phyloP scores from a whole-genome alignment of 495 filamentous ascomycete genomes.

The Penicillium roqueforti region DNA sequence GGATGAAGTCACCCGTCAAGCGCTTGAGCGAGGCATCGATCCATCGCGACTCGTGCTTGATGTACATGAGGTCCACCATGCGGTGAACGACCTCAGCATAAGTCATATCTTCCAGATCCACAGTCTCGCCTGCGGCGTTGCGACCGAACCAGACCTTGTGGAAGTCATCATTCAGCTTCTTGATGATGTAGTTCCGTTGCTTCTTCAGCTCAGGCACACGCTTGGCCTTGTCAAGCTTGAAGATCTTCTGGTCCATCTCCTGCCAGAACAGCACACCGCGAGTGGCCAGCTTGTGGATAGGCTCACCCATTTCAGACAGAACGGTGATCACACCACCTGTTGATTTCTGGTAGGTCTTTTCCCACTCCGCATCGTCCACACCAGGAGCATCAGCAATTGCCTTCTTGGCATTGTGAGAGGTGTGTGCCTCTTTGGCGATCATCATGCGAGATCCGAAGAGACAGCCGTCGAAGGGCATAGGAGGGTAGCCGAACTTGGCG shows the following conservation, averaged over 20 bases:
- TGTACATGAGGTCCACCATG: constrained; percentile 95
- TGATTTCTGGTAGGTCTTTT: constrained; percentile 90
- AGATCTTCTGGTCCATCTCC: constrained; percentile 97
- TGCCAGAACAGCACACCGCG: constrained; percentile 93
- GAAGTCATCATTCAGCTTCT: constrained; percentile 96
- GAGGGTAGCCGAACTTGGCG: constrained; percentile 31
- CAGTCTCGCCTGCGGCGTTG: constrained; percentile 69
- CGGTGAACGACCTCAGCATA: constrained; percentile 88
- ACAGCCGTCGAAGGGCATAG: constrained; percentile 49
- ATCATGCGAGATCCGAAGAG: constrained; percentile 49
- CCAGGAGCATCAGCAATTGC: constrained; percentile 90
- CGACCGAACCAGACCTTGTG: constrained; percentile 98
- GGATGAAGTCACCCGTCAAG: constrained; percentile 90
- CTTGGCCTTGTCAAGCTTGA: constrained; percentile 92
- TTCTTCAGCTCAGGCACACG: constrained; percentile 88
- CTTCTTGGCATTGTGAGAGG: constrained; percentile 87
- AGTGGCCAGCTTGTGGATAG: constrained; percentile 96
- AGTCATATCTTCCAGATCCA: constrained; percentile 98
- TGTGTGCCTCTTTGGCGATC: constrained; percentile 72
- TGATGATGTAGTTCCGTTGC: constrained; percentile 89
- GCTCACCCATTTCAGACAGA: constrained; percentile 97
- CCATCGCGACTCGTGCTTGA: constrained; percentile 91
- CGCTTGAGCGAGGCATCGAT: constrained; percentile 80
- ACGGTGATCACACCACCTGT: constrained; percentile 97
- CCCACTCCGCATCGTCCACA: constrained; percentile 85